Evolutionary conservation across 345 rosid species (phyloP).

Genomic region (Pistacia atlantica): DNA sequence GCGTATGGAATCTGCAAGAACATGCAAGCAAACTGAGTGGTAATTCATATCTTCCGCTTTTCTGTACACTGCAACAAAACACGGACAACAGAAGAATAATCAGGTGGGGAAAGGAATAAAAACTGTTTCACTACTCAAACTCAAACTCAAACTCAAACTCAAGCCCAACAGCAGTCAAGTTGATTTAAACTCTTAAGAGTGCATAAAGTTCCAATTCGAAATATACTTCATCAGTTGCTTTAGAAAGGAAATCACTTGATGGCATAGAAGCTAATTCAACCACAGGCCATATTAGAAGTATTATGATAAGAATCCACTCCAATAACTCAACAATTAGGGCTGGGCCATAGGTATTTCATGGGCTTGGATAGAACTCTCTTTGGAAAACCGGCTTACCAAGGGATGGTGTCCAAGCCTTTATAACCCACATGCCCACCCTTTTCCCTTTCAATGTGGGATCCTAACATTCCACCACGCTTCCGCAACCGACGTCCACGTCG

Average conservation of each 20-base stretch:
- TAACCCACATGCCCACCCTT: no score
- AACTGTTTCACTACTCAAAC: not conserved
- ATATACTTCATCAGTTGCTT: not conserved
- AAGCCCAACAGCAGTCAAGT: not conserved
- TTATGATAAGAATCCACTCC: no score
- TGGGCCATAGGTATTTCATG: no score
- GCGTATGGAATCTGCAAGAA: constrained; percentile 93
- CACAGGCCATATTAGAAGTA: not conserved
- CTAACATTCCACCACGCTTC: no score
- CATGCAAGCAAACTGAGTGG: constrained; percentile 93
- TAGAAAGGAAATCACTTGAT: not conserved
- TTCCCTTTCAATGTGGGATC: no score
- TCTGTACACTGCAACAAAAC: constrained; percentile 71
- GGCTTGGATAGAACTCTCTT: no score
- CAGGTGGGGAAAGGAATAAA: constrained; percentile 7
- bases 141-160: not conserved
- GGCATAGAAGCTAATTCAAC: not conserved
- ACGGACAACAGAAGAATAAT: constrained; percentile 7
- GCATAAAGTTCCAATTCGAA: not conserved
- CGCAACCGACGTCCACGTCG: no score
- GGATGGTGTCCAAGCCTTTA: no score
- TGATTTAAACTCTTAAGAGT: no score
- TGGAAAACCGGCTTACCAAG: no score
- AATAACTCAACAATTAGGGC: no score
- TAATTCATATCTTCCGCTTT: constrained; percentile 96